These are phyloP conservation scores for Albatrellus ellisii DNA, from an alignment of 768 basidiomycete species.

Conservation along the genomic window DNA sequence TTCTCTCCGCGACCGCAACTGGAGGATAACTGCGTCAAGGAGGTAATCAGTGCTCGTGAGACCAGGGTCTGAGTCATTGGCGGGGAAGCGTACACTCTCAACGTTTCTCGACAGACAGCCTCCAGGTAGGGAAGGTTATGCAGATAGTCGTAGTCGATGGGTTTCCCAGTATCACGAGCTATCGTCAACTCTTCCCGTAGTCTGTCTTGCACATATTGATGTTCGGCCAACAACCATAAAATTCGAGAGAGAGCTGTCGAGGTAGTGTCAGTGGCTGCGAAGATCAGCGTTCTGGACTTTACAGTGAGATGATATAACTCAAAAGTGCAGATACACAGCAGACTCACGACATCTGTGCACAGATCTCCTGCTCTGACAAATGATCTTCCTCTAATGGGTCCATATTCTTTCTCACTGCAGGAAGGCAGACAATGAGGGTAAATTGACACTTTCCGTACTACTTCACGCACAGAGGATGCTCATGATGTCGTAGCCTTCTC, in stretches of 20 bases:
- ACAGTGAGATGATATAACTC: neutral
- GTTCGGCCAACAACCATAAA: conserved; percentile 21
- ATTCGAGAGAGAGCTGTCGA: conserved; percentile 22
- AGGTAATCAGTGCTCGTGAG: no score
- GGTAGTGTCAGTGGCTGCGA: conserved; percentile 11
- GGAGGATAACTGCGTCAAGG: no score
- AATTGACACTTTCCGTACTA: neutral
- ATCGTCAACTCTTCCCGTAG: conserved; percentile 11
- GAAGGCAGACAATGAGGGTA: neutral
- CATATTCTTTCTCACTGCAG: conserved; percentile 23
- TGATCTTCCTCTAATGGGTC: conserved; percentile 19
- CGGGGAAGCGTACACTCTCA: conserved; percentile 25
- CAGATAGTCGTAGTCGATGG: conserved; percentile 25
- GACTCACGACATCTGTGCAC: conserved; percentile 23
- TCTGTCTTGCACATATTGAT: conserved; percentile 19
- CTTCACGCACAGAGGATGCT: conserved; percentile 24
- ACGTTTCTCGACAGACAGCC: conserved; percentile 27
- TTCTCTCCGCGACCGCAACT: no score
- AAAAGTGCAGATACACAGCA: no score
- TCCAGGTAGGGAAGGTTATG: conserved; percentile 33
- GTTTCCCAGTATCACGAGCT: conserved; percentile 20
- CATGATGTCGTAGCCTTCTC: conserved; percentile 24
- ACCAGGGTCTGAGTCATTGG: no score
- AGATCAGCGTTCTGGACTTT: neutral
- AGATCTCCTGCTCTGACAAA: conserved; percentile 23